Conservation (phyloP, 2,329 filamentous ascomycete species). For the Fusarium foetens region DNA sequence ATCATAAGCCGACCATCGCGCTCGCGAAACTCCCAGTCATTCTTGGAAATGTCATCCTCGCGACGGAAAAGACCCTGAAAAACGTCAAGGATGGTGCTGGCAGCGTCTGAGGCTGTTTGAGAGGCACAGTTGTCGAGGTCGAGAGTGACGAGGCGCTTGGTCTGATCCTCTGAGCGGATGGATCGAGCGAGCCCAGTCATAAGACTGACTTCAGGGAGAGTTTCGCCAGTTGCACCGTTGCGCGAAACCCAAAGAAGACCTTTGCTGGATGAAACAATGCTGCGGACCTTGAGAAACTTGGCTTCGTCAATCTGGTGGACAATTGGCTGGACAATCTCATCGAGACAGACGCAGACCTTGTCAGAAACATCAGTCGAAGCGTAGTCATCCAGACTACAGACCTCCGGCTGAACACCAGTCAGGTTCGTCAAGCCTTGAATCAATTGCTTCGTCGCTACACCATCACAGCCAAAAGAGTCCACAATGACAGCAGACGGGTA, state of each 20-base stretch:
- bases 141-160: not conserved
- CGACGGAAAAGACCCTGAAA: not conserved
- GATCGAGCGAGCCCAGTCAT: not conserved
- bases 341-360: not conserved
- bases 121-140: not conserved
- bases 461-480: not conserved
- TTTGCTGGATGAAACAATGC: not conserved
- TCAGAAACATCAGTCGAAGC: not conserved
- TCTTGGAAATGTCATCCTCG: not conserved
- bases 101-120: not conserved
- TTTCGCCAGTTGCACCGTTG: not conserved
- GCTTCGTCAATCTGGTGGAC: not conserved
- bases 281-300: not conserved
- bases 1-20: not conserved
- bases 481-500: not conserved
- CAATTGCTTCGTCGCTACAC: not conserved
- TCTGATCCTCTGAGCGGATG: not conserved
- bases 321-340: not conserved
- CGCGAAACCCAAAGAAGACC: not conserved
- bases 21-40: not conserved
- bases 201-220: not conserved
- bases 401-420: not conserved
- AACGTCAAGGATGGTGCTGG: not conserved
- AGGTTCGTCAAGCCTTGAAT: not conserved
- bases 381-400: not conserved